A percentile compares a stretch with the other conserved stretches of the same genome.
These are phyloP conservation scores for Aspergillus neoniger DNA, from an alignment of 2,329 filamentous ascomycete genomes.

Conservation along the genomic window DNA sequence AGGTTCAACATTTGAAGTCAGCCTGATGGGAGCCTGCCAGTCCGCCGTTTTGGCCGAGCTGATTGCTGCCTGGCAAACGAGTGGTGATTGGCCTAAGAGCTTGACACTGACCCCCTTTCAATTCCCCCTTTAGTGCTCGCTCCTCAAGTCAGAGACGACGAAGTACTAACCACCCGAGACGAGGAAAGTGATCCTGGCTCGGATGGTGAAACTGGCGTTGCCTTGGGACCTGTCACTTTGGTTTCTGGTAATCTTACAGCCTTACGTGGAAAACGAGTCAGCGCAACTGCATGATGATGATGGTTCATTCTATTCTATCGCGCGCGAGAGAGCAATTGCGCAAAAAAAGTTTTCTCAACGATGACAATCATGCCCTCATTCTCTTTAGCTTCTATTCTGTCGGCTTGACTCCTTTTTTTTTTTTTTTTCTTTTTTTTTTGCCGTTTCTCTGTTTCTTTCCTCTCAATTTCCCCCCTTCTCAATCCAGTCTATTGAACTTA, in stretches of 20 bases:
- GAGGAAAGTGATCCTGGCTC: background rate
- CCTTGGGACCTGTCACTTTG: background rate
- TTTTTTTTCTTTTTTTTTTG: too few species aligned
- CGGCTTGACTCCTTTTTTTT: too few species aligned
- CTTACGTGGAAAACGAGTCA: too few species aligned
- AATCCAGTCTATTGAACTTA: too few species aligned
- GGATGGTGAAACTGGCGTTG: too few species aligned
- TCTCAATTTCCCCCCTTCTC: background rate
- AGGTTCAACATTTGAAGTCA: background rate
- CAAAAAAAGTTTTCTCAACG: too few species aligned
- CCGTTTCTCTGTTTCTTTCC: background rate
- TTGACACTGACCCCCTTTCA: background rate
- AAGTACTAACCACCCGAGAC: background rate
- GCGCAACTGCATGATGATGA: too few species aligned
- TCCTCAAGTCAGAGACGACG: too few species aligned
- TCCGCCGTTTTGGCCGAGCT: background rate
- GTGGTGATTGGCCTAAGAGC: background rate
- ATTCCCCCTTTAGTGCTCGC: background rate
- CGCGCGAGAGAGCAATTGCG: too few species aligned
- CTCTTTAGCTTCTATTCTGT: too few species aligned
- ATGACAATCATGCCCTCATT: too few species aligned
- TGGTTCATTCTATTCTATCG: too few species aligned
- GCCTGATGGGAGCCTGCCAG: background rate
- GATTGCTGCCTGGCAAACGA: background rate
- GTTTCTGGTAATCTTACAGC: background rate